A percentile compares a stretch with the other conserved stretches of the same genome.
These are phyloP conservation scores for Hypoxylon sp. DNA, from an alignment of 2,329 filamentous ascomycete species.

Conservation along the genomic window DNA sequence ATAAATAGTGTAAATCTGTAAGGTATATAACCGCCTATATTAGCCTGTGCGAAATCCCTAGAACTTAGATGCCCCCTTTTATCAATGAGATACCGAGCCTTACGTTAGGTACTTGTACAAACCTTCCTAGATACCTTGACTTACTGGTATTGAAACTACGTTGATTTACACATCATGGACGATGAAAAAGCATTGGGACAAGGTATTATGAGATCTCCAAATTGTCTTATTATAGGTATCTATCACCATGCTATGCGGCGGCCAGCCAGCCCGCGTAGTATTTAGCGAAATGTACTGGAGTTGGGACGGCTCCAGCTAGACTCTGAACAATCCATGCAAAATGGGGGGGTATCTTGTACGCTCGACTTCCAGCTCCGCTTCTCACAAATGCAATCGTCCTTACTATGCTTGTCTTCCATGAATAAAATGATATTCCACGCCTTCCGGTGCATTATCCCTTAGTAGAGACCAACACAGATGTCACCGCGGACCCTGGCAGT, in stretches of 20 bases:
- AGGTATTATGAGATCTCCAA: constrained; percentile 37
- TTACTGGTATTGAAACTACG: too few species aligned
- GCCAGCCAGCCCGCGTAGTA: constrained; percentile 41
- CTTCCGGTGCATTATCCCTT: constrained; percentile 31
- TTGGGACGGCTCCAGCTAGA: constrained; percentile 30
- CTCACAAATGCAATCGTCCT: constrained; percentile 18
- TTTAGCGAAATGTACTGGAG: constrained; percentile 13
- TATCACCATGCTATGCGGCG: constrained; percentile 32
- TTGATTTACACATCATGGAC: background rate
- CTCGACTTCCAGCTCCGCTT: constrained; percentile 33
- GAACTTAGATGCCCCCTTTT: too few species aligned
- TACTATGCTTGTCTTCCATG: constrained; percentile 23
- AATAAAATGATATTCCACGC: constrained; percentile 15
- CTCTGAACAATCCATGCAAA: constrained; percentile 39
- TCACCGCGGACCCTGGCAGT: constrained; percentile 73
- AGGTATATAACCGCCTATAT: too few species aligned
- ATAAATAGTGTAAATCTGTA: too few species aligned
- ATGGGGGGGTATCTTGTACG: constrained; percentile 41
- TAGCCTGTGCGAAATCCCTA: too few species aligned
- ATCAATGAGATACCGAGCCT: too few species aligned
- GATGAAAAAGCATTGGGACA: background rate
- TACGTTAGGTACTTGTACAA: too few species aligned
- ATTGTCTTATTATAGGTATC: constrained; percentile 41
- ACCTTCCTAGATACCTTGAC: too few species aligned
- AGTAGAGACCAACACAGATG: constrained; percentile 72